Evolutionary conservation across 371 early-diverging fungal species (phyloP).

Genomic region (Mortierella sp.): DNA sequence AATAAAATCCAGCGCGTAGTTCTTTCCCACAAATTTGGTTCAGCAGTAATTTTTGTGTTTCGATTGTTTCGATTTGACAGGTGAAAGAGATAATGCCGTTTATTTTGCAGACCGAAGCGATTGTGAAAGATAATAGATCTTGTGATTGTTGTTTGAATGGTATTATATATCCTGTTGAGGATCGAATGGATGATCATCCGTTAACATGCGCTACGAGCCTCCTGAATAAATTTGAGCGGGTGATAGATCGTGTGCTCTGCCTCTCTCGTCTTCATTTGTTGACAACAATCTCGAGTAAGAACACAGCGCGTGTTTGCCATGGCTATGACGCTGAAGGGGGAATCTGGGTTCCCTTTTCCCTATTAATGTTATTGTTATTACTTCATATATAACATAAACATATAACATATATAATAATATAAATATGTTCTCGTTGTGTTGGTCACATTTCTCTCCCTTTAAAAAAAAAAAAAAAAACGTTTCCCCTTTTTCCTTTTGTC

Average conservation of each 20-base stretch:
- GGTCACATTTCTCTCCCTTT: slow-evolving; percentile 12
- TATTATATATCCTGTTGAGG: neutral
- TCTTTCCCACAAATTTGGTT: neutral
- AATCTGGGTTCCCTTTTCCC: neutral
- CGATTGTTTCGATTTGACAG: neutral
- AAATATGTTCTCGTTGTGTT: neutral
- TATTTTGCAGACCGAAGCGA: neutral
- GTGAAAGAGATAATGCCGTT: neutral
- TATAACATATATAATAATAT: neutral
- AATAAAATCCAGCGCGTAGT: neutral
- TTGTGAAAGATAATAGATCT: neutral
- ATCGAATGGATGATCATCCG: neutral
- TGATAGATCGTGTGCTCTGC: slow-evolving; percentile 4
- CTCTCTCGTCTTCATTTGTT: neutral
- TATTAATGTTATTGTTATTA: neutral
- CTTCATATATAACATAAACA: too few species aligned
- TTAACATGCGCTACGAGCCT: neutral
- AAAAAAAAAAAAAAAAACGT: neutral
- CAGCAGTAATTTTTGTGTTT: neutral
- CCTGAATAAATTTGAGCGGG: neutral
- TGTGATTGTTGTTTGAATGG: neutral
- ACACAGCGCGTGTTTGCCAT: neutral
- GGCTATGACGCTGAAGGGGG: neutral
- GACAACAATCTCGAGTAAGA: neutral
- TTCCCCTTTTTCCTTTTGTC: slow-evolving; percentile 11